phyloP scores from a whole-genome alignment of 768 basidiomycete genomes.

The Suillus alpinus region DNA sequence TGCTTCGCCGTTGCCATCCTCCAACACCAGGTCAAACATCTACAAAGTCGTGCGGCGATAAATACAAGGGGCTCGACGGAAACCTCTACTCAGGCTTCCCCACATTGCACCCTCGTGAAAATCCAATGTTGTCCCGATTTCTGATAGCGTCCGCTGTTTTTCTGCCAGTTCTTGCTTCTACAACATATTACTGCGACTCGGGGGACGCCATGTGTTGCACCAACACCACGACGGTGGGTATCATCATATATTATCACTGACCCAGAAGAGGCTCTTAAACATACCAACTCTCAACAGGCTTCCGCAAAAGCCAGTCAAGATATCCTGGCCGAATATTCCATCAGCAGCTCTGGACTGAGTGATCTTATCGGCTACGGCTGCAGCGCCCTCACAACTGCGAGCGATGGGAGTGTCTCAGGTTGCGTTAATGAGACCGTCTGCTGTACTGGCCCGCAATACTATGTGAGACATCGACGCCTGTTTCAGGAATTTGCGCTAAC shows the following conservation, averaged over 20 bases:
- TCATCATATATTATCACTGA: background rate
- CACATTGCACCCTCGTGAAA: background rate
- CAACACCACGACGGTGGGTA: background rate
- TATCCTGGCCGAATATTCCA: background rate
- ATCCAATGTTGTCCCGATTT: background rate
- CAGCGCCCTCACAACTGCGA: background rate
- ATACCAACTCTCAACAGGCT: background rate
- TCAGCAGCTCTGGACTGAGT: background rate
- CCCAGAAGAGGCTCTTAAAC: background rate
- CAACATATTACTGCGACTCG: background rate
- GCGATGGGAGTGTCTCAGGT: background rate
- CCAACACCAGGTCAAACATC: background rate
- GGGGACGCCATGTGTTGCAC: background rate
- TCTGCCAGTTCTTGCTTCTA: background rate
- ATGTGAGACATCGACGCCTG: conserved; percentile 16
- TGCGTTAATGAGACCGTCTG: background rate
- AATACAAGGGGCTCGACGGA: background rate
- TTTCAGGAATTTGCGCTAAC: background rate
- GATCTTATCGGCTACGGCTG: background rate
- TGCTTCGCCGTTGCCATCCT: background rate
- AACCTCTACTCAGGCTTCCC: background rate
- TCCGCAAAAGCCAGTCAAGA: background rate
- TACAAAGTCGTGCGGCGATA: background rate
- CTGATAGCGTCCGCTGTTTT: background rate
- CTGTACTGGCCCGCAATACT: background rate